Evolutionary conservation across 768 basidiomycete species (phyloP).

Genomic region (Clitopilus hobsonii): DNA sequence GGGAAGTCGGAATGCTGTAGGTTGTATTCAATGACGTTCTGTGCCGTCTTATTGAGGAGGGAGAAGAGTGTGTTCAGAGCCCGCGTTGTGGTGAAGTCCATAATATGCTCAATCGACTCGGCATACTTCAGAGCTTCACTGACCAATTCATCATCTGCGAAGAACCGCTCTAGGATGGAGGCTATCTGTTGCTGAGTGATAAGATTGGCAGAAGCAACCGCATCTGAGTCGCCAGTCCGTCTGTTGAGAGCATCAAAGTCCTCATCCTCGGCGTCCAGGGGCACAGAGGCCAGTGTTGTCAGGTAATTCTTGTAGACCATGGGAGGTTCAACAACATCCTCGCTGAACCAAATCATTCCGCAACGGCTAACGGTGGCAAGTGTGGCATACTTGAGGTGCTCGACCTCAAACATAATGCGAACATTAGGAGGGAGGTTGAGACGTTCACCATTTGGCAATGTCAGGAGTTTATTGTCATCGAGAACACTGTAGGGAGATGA

Average conservation of each 20-base stretch:
- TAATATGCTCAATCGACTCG: slow-evolving; percentile 90
- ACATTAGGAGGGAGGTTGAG: slow-evolving; percentile 96
- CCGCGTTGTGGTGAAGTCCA: slow-evolving; percentile 93
- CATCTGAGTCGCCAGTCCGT: slow-evolving; percentile 49
- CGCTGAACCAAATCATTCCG: slow-evolving; percentile 99
- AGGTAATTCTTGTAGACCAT: slow-evolving; percentile 95
- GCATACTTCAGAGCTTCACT: slow-evolving; percentile 75
- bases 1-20: slow-evolving; percentile 94
- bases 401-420: slow-evolving; percentile 99
- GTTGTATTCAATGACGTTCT: slow-evolving; percentile 94
- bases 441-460: slow-evolving; percentile 96
- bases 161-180: slow-evolving; percentile 73
- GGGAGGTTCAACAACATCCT: slow-evolving; percentile 83
- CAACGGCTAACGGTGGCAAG: slow-evolving; percentile 99
- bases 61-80: slow-evolving; percentile 97
- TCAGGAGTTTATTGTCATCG: slow-evolving; percentile 97
- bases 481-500: slow-evolving; percentile 61
- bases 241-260: slow-evolving; percentile 65
- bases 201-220: slow-evolving; percentile 56
- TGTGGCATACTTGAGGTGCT: slow-evolving; percentile 95
- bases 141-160: slow-evolving; percentile 79
- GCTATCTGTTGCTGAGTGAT: slow-evolving; percentile 74
- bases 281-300: slow-evolving; percentile 62
- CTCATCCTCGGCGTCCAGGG: slow-evolving; percentile 90
- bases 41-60: slow-evolving; percentile 91